Percentiles rank a stretch among this genome's conserved stretches.
Conservation (phyloP, 495 filamentous ascomycete genomes). For the Coniosporium apollinis region DNA sequence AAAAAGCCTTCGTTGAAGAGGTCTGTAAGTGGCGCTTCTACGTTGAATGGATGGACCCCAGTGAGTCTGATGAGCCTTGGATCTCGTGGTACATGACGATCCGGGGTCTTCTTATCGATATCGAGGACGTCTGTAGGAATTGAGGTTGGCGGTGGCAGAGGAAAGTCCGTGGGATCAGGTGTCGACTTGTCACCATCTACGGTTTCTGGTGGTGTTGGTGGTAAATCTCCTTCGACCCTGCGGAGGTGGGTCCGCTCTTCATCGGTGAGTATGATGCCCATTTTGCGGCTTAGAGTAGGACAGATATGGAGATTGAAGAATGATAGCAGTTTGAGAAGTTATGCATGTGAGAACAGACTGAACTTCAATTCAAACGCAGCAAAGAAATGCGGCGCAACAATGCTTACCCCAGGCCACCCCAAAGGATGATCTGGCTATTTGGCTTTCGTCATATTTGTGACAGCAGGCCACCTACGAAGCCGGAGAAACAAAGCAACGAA, state of each 20-base stretch:
- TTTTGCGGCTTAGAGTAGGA: conserved; percentile 3
- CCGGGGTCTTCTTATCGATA: conserved; percentile 68
- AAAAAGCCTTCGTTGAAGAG: conserved; percentile 79
- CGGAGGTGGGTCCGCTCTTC: conserved; percentile 8
- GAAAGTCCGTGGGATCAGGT: conserved; percentile 25
- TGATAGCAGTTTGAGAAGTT: no score
- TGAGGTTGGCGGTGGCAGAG: conserved; percentile 56
- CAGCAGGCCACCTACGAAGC: no score
- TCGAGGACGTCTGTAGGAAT: conserved; percentile 46
- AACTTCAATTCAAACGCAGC: no score
- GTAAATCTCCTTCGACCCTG: conserved; percentile 11
- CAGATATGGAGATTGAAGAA: no score
- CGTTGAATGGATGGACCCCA: conserved; percentile 86
- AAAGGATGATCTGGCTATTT: no score
- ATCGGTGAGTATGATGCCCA: conserved; percentile 4
- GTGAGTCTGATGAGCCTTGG: conserved; percentile 76
- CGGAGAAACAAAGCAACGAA: no score
- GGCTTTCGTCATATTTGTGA: no score
- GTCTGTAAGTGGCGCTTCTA: conserved; percentile 67
- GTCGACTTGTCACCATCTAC: conserved; percentile 8
- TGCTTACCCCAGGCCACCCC: no score
- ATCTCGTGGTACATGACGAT: conserved; percentile 74
- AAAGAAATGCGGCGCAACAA: no score
- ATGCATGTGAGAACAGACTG: no score
- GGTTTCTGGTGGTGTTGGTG: conserved; percentile 18